Evolutionary conservation across 257 asterid species (phyloP).

Genomic region (Avicennia marina): DNA sequence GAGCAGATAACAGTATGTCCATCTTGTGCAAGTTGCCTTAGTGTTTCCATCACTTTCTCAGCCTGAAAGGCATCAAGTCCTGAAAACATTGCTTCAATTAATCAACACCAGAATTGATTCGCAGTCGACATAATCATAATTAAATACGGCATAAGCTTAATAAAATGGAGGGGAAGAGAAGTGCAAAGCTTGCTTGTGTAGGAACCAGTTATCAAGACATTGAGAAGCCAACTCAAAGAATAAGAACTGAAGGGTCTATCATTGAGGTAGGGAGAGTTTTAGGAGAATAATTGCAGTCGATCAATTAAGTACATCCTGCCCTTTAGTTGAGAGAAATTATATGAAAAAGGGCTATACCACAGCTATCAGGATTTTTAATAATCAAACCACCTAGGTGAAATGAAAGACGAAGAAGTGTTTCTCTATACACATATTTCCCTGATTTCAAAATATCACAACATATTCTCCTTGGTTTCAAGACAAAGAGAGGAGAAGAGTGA

Average conservation of each 20-base stretch:
- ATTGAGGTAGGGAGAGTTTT: conserved; percentile 9
- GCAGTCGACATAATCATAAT: not conserved
- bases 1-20: conserved; percentile 98
- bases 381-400: not conserved
- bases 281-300: not conserved
- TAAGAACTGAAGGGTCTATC: conserved; percentile 1
- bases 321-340: not conserved
- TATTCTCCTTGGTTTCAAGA: conserved; percentile 1
- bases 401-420: not conserved
- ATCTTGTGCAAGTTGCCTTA: conserved; percentile 81
- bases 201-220: conserved; percentile 2
- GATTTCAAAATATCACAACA: not conserved
- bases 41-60: conserved; percentile 95
- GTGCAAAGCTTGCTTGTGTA: not conserved
- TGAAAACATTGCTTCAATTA: conserved; percentile 37
- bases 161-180: conserved; percentile 14
- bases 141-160: not conserved
- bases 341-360: not conserved
- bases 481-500: no score
- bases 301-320: conserved; percentile 3
- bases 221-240: not conserved
- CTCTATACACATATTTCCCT: not conserved
- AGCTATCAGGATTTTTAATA: not conserved
- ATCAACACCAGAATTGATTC: conserved; percentile 9
- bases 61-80: conserved; percentile 99